phyloP scores from a whole-genome alignment of 306 rosid species.

The Quercus alba region DNA sequence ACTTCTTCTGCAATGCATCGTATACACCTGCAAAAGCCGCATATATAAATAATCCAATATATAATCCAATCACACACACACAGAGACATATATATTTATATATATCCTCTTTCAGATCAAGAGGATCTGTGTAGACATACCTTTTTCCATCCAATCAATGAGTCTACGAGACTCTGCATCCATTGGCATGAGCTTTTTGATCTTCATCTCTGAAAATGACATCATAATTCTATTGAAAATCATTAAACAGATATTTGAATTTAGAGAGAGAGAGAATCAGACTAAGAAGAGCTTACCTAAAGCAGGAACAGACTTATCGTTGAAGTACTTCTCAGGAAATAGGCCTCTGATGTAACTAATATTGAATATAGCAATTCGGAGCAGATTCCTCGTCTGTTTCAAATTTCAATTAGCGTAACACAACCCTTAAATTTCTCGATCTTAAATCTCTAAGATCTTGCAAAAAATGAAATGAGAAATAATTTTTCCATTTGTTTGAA shows the following conservation, averaged over 20 bases:
- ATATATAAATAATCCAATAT: background rate
- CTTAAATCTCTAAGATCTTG: background rate
- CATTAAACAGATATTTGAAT: conserved; percentile 3
- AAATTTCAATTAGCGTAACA: background rate
- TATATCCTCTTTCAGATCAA: conserved; percentile 7
- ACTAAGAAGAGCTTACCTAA: conserved; percentile 48
- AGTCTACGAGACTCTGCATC: conserved; percentile 93
- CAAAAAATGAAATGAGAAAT: background rate
- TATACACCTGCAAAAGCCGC: conserved; percentile 60
- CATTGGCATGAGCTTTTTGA: conserved; percentile 85
- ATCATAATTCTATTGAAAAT: conserved; percentile 20
- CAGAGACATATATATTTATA: accelerated
- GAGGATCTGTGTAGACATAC: conserved; percentile 23
- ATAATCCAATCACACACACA: background rate
- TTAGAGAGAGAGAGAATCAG: background rate
- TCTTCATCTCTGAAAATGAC: conserved; percentile 79
- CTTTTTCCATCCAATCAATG: conserved; percentile 99
- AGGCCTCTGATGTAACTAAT: conserved; percentile 96
- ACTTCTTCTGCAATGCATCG: conserved; percentile 83
- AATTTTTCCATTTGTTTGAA: background rate
- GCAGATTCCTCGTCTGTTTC: conserved; percentile 85
- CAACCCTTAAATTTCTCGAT: background rate
- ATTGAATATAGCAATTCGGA: conserved; percentile 90
- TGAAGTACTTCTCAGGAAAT: conserved; percentile 92
- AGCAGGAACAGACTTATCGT: conserved; percentile 90